These are phyloP conservation scores for Mycena epipterygia DNA, from an alignment of 768 basidiomycete species.

Conservation along the genomic window DNA sequence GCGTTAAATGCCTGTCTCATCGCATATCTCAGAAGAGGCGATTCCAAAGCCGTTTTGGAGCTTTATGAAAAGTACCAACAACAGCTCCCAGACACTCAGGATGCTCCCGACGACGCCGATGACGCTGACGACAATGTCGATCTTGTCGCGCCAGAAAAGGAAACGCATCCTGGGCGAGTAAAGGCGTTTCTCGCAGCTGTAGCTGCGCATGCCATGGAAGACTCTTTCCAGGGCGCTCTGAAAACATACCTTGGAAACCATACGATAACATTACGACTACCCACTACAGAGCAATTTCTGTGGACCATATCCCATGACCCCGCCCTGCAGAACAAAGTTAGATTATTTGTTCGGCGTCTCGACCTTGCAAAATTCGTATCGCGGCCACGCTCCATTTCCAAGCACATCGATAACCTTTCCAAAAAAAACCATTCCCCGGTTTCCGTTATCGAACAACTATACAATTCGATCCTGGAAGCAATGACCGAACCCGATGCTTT, in stretches of 20 bases:
- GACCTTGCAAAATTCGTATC: conserved; percentile 65
- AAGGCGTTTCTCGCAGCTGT: conserved; percentile 65
- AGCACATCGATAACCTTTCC: conserved; percentile 63
- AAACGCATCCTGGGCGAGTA: conserved; percentile 45
- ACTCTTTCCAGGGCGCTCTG: conserved; percentile 72
- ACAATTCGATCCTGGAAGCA: conserved; percentile 64
- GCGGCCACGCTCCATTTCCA: conserved; percentile 62
- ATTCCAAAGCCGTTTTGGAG: conserved; percentile 58
- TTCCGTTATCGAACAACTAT: conserved; percentile 62
- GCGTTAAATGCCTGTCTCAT: conserved; percentile 67
- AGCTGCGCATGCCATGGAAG: conserved; percentile 71
- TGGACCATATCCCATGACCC: conserved; percentile 50
- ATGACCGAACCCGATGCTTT: conserved; percentile 67
- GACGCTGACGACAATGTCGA: conserved; percentile 23
- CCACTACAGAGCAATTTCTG: conserved; percentile 56
- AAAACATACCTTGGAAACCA: conserved; percentile 54
- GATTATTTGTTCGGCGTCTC: conserved; percentile 62
- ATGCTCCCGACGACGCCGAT: conserved; percentile 21
- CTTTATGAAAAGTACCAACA: conserved; percentile 59
- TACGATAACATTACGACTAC: conserved; percentile 51
- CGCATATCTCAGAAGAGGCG: conserved; percentile 54
- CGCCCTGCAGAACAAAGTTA: conserved; percentile 56
- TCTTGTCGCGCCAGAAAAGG: background rate
- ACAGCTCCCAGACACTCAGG: conserved; percentile 39
- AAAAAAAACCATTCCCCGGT: conserved; percentile 45